These are phyloP conservation scores for Cryptococcus deneoformans DNA, from an alignment of 1,284 basidiomycete species.

Conservation along the genomic window DNA sequence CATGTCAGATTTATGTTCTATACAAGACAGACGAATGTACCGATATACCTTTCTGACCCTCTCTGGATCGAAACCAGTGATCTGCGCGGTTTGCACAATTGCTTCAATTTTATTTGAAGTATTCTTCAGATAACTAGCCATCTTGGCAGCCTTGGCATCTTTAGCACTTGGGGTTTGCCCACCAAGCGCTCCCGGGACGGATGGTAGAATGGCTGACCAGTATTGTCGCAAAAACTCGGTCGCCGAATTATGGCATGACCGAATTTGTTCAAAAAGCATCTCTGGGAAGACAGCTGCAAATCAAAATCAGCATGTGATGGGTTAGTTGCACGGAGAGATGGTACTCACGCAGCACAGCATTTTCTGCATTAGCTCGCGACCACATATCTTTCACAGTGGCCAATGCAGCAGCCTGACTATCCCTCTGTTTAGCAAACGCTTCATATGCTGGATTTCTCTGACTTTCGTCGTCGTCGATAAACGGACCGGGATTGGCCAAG, in stretches of 20 bases:
- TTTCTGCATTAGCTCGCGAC: conserved; percentile 33
- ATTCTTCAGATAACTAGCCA: conserved; percentile 73
- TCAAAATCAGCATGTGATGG: conserved; percentile 3
- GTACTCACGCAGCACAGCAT: conserved; percentile 26
- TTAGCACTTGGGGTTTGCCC: conserved; percentile 52
- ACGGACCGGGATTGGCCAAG: conserved; percentile 26
- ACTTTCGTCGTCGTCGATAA: conserved; percentile 7
- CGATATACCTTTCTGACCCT: conserved; percentile 65
- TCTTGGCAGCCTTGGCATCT: conserved; percentile 72
- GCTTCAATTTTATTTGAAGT: conserved; percentile 77
- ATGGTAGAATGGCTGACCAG: conserved; percentile 85
- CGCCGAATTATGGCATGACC: conserved; percentile 83
- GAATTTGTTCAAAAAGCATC: conserved; percentile 71
- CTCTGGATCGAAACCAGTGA: conserved; percentile 61
- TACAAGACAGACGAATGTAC: neutral
- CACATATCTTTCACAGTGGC: conserved; percentile 38
- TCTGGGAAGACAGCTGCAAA: conserved; percentile 74
- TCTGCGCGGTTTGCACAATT: conserved; percentile 63
- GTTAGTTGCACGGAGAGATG: neutral
- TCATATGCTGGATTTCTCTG: conserved; percentile 12
- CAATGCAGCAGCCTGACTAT: conserved; percentile 30
- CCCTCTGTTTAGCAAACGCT: conserved; percentile 30
- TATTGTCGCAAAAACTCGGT: conserved; percentile 97
- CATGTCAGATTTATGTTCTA: neutral
- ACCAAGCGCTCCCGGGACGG: conserved; percentile 56